A percentile compares a stretch with the other conserved stretches of the same genome.
Conservation (phyloP, 768 basidiomycete species). For the Candolleomyces aberdarensis region DNA sequence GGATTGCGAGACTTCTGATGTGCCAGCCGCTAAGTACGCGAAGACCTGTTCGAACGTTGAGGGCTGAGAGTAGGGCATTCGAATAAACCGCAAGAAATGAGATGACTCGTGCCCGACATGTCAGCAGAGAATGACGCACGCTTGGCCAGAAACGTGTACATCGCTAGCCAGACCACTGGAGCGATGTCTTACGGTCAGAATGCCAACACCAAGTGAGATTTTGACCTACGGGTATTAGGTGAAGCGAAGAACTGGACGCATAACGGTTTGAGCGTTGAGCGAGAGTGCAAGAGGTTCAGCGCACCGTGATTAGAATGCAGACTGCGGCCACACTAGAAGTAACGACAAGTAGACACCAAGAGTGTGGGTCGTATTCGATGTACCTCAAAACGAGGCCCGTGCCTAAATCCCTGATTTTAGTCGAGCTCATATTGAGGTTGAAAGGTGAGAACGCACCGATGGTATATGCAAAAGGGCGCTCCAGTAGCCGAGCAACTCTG, state of each 20-base stretch:
- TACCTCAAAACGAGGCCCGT: constrained; percentile 22
- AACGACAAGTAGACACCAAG: not conserved
- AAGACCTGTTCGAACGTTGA: too few species aligned
- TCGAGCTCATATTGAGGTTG: too few species aligned
- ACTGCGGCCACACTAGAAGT: not conserved
- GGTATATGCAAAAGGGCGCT: constrained; percentile 24
- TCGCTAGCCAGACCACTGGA: constrained; percentile 1
- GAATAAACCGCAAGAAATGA: not conserved
- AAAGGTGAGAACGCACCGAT: constrained; percentile 15
- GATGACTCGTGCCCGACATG: not conserved
- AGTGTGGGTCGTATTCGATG: not conserved
- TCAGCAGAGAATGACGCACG: not conserved
- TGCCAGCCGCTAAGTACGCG: too few species aligned
- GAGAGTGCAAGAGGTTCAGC: not conserved
- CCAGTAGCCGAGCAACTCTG: constrained; percentile 22
- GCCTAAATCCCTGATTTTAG: not conserved
- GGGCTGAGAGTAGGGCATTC: constrained; percentile 1
- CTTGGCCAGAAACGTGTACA: constrained; percentile 7
- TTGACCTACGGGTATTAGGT: too few species aligned
- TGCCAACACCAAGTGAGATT: too few species aligned
- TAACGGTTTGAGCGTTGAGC: too few species aligned
- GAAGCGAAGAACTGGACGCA: too few species aligned
- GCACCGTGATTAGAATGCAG: not conserved
- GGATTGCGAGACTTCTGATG: too few species aligned
- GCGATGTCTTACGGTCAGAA: too few species aligned